Base-by-base conservation (phyloP, 1,284 basidiomycete species). In the Cerrena zonata region DNA sequence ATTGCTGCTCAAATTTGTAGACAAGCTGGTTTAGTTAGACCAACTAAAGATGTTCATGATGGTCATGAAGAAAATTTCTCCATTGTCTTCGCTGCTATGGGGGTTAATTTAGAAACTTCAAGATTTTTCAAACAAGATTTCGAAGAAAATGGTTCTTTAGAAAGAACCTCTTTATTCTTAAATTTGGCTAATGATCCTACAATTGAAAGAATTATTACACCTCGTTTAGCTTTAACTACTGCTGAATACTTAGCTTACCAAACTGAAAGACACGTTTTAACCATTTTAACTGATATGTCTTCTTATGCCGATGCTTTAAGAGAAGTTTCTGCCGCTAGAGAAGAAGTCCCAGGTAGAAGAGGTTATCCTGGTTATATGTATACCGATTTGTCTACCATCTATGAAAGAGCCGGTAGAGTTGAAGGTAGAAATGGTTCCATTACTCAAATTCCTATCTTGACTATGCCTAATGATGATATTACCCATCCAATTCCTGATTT, bases 381-480 rank as follows among this genome's bases (percentile, higher is more conserved):
- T 74, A 98, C 94, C 15, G 94, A 98, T 79, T 79, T 94, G 78
- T 91, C 96, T 53, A 98, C 95, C 22, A 94, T 99, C 66, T 99
- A 99, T 73, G 96, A 99, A 74, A 93, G 96, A 73, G 96, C 96
- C 45, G 96, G 96, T 52, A 94, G 96, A 68, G 96, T 99, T 44
- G 75, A 95, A 72, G 96, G 96, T 56, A 84, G 96, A 56, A 98
- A 98, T 72, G 96, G 96, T 45, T 98, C 94, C 43, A 99, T 99
- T 75, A 99, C 96, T 46, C 96, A 99, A 75, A 97, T 99, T 68
- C 96, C 96, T 51, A 99, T 99, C 65, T 78, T 99, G 58, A 99
- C 96, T 54, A 99, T 99, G 96, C 96, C 96, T 27, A 99, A 99
- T 76, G 96, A 99, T 71, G 94, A 99, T 79, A 99, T 99, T 70